phyloP scores from a whole-genome alignment of 2,329 filamentous ascomycete species.

The Periconia sp. region DNA sequence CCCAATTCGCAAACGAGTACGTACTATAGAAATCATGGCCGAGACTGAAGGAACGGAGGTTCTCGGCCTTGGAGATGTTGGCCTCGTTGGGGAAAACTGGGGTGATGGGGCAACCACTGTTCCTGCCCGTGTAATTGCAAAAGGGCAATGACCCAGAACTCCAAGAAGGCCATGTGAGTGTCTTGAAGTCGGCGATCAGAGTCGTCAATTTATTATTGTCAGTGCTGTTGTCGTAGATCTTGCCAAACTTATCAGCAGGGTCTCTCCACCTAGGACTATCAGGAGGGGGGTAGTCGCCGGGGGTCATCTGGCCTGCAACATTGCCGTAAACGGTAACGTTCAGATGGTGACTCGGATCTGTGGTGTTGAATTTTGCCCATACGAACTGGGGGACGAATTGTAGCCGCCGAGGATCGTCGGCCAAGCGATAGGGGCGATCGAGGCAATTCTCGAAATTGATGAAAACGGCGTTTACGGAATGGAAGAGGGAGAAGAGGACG shows the following conservation, averaged over 20 bases:
- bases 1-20: slow-evolving; percentile 84
- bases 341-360: slow-evolving; percentile 63
- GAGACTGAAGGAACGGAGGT: slow-evolving; percentile 72
- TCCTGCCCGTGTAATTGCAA: slow-evolving; percentile 56
- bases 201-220: slow-evolving; percentile 68
- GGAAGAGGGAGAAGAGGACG: slow-evolving; percentile 25
- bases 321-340: slow-evolving; percentile 86
- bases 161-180: slow-evolving; percentile 76
- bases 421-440: slow-evolving; percentile 58
- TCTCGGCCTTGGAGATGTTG: slow-evolving; percentile 51
- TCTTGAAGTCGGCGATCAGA: slow-evolving; percentile 68
- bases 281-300: slow-evolving; percentile 60
- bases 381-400: slow-evolving; percentile 80
- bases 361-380: slow-evolving; percentile 71
- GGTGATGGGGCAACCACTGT: slow-evolving; percentile 71
- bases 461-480: slow-evolving; percentile 52
- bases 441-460: slow-evolving; percentile 87
- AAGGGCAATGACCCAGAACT: slow-evolving; percentile 57
- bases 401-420: slow-evolving; percentile 60
- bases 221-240: slow-evolving; percentile 69
- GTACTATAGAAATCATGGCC: slow-evolving; percentile 74
- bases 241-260: slow-evolving; percentile 65
- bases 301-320: slow-evolving; percentile 71
- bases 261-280: slow-evolving; percentile 63
- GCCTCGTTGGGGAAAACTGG: slow-evolving; percentile 61